Evolutionary conservation across 768 basidiomycete species (phyloP).

Genomic region (Lyophyllum shimeji): DNA sequence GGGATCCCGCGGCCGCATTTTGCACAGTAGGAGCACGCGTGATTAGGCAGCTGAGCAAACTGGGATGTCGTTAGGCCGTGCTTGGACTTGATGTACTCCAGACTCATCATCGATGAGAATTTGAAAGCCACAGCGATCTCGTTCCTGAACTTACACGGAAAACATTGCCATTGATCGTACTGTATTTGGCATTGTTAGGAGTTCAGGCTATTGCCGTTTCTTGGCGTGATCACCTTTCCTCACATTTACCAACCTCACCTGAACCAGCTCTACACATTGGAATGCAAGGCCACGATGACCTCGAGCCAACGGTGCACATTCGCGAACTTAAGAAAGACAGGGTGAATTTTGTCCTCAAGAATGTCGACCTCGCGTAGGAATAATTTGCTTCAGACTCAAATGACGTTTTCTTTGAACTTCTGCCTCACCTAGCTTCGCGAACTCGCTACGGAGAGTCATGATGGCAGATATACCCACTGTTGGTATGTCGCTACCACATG

Average conservation of each 20-base stretch:
- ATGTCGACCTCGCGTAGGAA: conserved; percentile 92
- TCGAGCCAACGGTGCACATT: conserved; percentile 76
- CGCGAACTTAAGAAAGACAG: conserved; percentile 82
- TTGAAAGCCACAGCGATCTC: neutral
- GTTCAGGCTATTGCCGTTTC: neutral
- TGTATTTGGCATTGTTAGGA: conserved; percentile 5
- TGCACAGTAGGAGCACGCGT: neutral
- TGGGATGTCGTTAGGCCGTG: neutral
- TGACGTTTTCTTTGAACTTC: conserved; percentile 8
- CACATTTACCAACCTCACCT: neutral
- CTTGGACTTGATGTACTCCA: neutral
- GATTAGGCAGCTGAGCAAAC: neutral
- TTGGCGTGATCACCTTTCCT: neutral
- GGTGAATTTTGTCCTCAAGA: conserved; percentile 91
- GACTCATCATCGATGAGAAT: neutral
- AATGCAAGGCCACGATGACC: conserved; percentile 43
- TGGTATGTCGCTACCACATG: conserved; percentile 57
- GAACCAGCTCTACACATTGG: neutral
- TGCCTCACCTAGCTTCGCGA: conserved; percentile 69
- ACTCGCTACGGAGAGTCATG: conserved; percentile 89
- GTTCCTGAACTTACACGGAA: neutral
- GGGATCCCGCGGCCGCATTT: neutral
- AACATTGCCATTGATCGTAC: neutral
- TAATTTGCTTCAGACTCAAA: conserved; percentile 1
- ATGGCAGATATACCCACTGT: conserved; percentile 97